phyloP scores from a whole-genome alignment of 495 filamentous ascomycete genomes.

The Penicillium angulare region DNA sequence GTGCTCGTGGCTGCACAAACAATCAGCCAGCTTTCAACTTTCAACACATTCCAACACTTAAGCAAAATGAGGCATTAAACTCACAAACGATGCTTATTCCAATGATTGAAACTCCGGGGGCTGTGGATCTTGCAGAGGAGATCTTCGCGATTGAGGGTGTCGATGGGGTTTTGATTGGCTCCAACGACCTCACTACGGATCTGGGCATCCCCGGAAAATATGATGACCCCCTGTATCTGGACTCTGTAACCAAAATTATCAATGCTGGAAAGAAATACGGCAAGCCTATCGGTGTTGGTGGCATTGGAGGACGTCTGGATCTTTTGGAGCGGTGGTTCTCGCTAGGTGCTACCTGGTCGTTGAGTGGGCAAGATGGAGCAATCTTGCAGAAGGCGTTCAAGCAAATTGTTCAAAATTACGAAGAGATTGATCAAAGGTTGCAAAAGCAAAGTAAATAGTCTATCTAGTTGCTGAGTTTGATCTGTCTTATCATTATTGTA shows the following conservation, averaged over 20 bases:
- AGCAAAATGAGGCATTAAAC: constrained; percentile 27
- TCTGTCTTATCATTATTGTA: too few species aligned
- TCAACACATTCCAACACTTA: constrained; percentile 18
- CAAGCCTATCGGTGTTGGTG: constrained; percentile 30
- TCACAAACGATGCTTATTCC: constrained; percentile 27
- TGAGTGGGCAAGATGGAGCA: constrained; percentile 25
- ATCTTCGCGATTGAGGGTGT: constrained; percentile 27
- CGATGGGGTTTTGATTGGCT: constrained; percentile 31
- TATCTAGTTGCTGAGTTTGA: neutral
- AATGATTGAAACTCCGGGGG: constrained; percentile 33
- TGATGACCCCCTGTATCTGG: constrained; percentile 17
- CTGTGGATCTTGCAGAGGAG: constrained; percentile 29
- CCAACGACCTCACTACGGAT: constrained; percentile 29
- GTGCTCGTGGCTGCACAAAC: constrained; percentile 22
- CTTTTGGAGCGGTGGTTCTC: constrained; percentile 31
- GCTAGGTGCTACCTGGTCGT: constrained; percentile 30
- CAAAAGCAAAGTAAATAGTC: constrained; percentile 15
- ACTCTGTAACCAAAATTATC: constrained; percentile 23
- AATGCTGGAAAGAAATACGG: constrained; percentile 21
- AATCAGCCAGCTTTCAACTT: constrained; percentile 25
- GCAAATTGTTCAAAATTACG: constrained; percentile 25
- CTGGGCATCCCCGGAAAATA: constrained; percentile 32
- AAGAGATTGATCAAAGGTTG: constrained; percentile 22
- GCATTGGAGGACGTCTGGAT: constrained; percentile 26
- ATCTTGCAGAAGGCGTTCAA: constrained; percentile 31